phyloP scores from a whole-genome alignment of 306 rosid genomes.

The Rosa lucieae region DNA sequence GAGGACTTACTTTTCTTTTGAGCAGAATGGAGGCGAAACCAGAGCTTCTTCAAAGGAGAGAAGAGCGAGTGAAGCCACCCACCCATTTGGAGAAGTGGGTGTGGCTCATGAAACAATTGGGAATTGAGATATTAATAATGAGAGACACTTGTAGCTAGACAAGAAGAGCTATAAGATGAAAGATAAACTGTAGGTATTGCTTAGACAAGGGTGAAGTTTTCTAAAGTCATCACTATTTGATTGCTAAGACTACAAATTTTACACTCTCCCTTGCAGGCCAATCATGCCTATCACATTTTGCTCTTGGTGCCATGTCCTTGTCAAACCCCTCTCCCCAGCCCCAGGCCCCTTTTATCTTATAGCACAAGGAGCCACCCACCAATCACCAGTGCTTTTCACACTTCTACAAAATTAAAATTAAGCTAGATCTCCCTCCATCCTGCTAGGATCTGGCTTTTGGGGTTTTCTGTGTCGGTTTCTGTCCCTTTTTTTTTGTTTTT shows the following conservation, averaged over 20 bases:
- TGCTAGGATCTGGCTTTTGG: conserved; percentile 15
- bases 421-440: conserved; percentile 13
- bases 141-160: neutral
- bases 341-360: conserved; percentile 41
- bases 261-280: conserved; percentile 26
- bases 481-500: neutral
- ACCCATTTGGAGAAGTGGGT: conserved; percentile 59
- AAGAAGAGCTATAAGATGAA: neutral
- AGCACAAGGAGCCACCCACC: conserved; percentile 63
- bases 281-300: conserved; percentile 41
- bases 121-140: conserved; percentile 27
- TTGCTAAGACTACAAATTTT: conserved; percentile 31
- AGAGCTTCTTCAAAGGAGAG: conserved; percentile 85
- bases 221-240: conserved; percentile 32
- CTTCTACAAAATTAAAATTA: conserved; percentile 26
- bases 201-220: conserved; percentile 73
- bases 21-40: conserved; percentile 70
- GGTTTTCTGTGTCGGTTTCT: neutral
- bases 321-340: conserved; percentile 34
- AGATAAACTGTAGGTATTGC: conserved; percentile 39
- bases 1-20: conserved; percentile 64
- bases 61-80: conserved; percentile 87
- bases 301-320: conserved; percentile 64
- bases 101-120: conserved; percentile 28
- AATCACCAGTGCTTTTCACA: conserved; percentile 58